These are phyloP conservation scores for Quercus lobata DNA, from an alignment of 331 rosid species.

Conservation along the genomic window DNA sequence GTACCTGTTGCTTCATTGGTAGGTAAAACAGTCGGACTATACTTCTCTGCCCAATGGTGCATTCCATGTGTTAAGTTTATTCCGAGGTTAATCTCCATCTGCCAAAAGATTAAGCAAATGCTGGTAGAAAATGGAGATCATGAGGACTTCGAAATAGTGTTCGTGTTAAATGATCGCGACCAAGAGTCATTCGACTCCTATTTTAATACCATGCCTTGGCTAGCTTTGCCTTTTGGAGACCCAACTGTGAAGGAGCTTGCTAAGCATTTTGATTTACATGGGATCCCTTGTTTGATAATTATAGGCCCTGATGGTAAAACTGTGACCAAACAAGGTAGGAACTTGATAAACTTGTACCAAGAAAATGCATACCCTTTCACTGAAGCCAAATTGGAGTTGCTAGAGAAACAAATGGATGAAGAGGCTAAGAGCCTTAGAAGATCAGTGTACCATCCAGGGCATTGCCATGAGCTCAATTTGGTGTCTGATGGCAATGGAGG, in stretches of 20 bases:
- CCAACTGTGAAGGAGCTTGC: constrained; percentile 47
- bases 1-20: constrained; percentile 57
- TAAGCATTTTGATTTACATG: constrained; percentile 72
- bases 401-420: constrained; percentile 69
- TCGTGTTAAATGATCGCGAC: constrained; percentile 60
- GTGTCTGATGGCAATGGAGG: constrained; percentile 87
- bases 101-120: constrained; percentile 52
- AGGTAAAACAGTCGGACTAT: constrained; percentile 82
- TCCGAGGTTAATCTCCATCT: constrained; percentile 54
- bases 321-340: constrained; percentile 62
- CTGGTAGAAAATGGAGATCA: constrained; percentile 24
- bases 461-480: constrained; percentile 62
- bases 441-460: constrained; percentile 55
- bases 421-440: constrained; percentile 68
- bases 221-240: constrained; percentile 77
- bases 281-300: constrained; percentile 64
- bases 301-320: constrained; percentile 89
- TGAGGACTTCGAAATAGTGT: constrained; percentile 67
- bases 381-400: constrained; percentile 40
- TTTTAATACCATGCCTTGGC: constrained; percentile 78
- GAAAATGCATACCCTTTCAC: constrained; percentile 87
- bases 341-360: constrained; percentile 62
- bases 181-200: constrained; percentile 53
- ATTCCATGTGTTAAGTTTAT: constrained; percentile 64
- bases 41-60: constrained; percentile 88